These are phyloP conservation scores for Kwoniella sp. DNA, from an alignment of 768 basidiomycete genomes.

Conservation along the genomic window DNA sequence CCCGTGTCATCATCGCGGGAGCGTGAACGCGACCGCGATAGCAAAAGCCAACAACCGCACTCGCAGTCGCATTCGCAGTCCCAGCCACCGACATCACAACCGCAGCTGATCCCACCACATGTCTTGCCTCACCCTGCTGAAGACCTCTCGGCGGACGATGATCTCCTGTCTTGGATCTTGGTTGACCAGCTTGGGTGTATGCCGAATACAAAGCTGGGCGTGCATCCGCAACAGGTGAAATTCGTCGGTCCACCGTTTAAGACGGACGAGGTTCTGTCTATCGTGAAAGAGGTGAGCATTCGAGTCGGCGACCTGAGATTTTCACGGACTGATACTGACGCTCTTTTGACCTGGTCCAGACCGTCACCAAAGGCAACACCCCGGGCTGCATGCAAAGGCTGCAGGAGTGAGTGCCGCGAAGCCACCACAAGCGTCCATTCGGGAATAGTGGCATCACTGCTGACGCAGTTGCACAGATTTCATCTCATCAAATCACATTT, in stretches of 20 bases:
- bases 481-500: slow-evolving; percentile 43
- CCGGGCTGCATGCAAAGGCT: slow-evolving; percentile 33
- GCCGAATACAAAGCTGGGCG: slow-evolving; percentile 50
- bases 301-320: background rate
- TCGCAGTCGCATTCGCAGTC: background rate
- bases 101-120: background rate
- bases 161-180: slow-evolving; percentile 52
- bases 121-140: slow-evolving; percentile 48
- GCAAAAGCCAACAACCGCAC: background rate
- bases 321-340: background rate
- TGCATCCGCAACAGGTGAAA: slow-evolving; percentile 51
- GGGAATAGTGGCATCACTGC: background rate
- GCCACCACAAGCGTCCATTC: background rate
- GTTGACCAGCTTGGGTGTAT: slow-evolving; percentile 53
- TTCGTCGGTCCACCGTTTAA: slow-evolving; percentile 51
- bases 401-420: slow-evolving; percentile 38
- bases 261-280: slow-evolving; percentile 45
- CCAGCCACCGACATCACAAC: background rate
- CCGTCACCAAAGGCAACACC: slow-evolving; percentile 36
- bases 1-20: background rate
- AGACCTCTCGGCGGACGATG: slow-evolving; percentile 52
- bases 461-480: slow-evolving; percentile 25
- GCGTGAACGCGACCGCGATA: background rate
- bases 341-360: slow-evolving; percentile 16
- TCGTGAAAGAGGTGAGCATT: slow-evolving; percentile 46